These are phyloP conservation scores for Bremia lactucae DNA, from an alignment of 352 stramenopile genomes.

Conservation along the genomic window DNA sequence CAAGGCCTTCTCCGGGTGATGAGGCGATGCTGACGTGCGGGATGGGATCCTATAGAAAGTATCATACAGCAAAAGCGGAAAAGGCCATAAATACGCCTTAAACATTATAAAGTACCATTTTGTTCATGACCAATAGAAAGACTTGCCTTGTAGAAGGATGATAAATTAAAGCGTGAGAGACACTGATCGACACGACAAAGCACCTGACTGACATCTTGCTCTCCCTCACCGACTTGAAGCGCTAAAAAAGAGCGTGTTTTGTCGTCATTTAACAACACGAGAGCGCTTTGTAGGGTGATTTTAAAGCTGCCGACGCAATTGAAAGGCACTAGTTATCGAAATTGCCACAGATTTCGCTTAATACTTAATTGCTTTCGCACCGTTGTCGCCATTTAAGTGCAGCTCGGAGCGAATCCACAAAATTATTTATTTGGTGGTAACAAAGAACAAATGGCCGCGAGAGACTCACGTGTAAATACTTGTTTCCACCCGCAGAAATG, in stretches of 20 bases:
- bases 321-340: not conserved
- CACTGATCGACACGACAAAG: constrained; percentile 53
- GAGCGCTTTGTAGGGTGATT: constrained; percentile 24
- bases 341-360: not conserved
- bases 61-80: constrained; percentile 10
- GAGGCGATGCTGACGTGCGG: constrained; percentile 75
- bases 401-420: constrained; percentile 50
- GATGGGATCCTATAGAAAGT: constrained; percentile 47
- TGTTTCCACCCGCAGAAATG: constrained; percentile 2
- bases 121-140: not conserved
- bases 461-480: constrained; percentile 52
- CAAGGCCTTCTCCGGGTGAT: constrained; percentile 37
- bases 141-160: constrained; percentile 57
- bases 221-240: constrained; percentile 31
- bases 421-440: constrained; percentile 54
- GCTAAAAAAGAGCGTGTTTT: constrained; percentile 65
- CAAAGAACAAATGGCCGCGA: constrained; percentile 67
- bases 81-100: constrained; percentile 16
- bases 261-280: constrained; percentile 65
- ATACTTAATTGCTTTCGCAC: constrained; percentile 15
- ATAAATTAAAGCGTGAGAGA: constrained; percentile 35
- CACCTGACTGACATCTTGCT: constrained; percentile 24
- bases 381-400: constrained; percentile 61
- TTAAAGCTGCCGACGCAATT: constrained; percentile 30
- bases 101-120: constrained; percentile 13